Conservation (phyloP, 2,329 filamentous ascomycete species). For the Verticillium longisporum region DNA sequence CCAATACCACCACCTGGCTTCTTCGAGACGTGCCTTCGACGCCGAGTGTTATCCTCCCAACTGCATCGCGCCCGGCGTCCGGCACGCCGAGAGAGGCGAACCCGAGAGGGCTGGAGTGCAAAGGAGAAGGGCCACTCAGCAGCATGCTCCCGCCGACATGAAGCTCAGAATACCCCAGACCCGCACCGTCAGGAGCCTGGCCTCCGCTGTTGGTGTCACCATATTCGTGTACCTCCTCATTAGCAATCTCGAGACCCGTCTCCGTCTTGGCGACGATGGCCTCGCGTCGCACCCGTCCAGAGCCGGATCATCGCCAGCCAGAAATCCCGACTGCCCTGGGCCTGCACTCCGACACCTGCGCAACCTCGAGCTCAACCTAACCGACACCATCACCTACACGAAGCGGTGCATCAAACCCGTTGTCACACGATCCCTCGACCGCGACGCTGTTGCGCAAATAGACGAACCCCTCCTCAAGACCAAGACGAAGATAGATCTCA, state of each 20-base stretch:
- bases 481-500: slow-evolving; percentile 18
- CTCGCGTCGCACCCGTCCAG: neutral
- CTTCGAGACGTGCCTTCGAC: neutral
- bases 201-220: neutral
- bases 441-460: slow-evolving; percentile 29
- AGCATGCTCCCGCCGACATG: neutral
- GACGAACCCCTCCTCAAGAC: slow-evolving; percentile 26
- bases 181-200: slow-evolving; percentile 1
- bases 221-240: slow-evolving; percentile 1
- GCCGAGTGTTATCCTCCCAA: neutral
- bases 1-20: neutral
- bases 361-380: slow-evolving; percentile 24
- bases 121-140: neutral
- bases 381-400: slow-evolving; percentile 34
- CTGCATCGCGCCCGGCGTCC: neutral
- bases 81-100: neutral
- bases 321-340: neutral
- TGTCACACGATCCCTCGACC: slow-evolving; percentile 23
- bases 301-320: neutral
- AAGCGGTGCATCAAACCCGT: slow-evolving; percentile 35
- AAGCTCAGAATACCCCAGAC: neutral
- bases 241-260: neutral
- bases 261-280: neutral
- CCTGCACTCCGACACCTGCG: slow-evolving; percentile 19
- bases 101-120: too few relatives aligned